These are phyloP conservation scores for Hanseniaspora taiwanica DNA, from an alignment of 805 yeast genomes.

Conservation along the genomic window DNA sequence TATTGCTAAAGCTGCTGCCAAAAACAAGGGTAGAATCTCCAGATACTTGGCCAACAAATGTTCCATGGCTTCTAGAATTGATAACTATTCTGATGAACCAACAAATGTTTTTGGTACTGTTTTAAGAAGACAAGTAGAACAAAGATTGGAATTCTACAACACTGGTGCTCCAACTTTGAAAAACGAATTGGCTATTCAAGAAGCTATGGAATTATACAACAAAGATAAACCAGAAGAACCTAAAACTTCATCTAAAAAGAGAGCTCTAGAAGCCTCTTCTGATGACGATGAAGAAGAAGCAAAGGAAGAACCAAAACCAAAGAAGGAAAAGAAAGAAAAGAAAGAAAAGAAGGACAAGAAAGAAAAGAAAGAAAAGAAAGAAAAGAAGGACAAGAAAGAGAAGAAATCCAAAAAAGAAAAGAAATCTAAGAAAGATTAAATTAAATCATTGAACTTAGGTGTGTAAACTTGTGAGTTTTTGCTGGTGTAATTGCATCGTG, in stretches of 20 bases:
- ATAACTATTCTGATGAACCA: slow-evolving; percentile 92
- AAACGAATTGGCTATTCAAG: slow-evolving; percentile 86
- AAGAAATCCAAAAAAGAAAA: slow-evolving; percentile 35
- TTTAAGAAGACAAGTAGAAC: slow-evolving; percentile 94
- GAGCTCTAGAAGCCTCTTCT: slow-evolving; percentile 14
- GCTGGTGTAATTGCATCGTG: too few species aligned
- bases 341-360: slow-evolving; percentile 29
- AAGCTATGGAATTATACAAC: slow-evolving; percentile 61
- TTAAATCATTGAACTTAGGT: slow-evolving; percentile 9
- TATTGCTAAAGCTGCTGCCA: slow-evolving; percentile 86
- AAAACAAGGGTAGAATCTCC: slow-evolving; percentile 98
- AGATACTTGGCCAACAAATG: slow-evolving; percentile 98
- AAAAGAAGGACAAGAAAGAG: slow-evolving; percentile 37
- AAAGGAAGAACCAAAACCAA: slow-evolving; percentile 24
- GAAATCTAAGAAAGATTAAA: slow-evolving; percentile 40
- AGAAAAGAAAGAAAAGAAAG: slow-evolving; percentile 35
- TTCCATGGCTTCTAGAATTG: slow-evolving; percentile 97
- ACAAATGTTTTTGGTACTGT: slow-evolving; percentile 79
- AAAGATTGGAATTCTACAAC: slow-evolving; percentile 89
- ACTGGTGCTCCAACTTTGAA: slow-evolving; percentile 95
- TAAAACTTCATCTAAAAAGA: slow-evolving; percentile 17
- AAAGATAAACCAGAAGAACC: slow-evolving; percentile 34
- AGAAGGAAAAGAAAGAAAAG: slow-evolving; percentile 21
- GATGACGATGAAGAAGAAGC: slow-evolving; percentile 17
- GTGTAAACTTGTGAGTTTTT: background rate